phyloP scores from a whole-genome alignment of 345 rosid species.

The Eucalyptus brandiana region DNA sequence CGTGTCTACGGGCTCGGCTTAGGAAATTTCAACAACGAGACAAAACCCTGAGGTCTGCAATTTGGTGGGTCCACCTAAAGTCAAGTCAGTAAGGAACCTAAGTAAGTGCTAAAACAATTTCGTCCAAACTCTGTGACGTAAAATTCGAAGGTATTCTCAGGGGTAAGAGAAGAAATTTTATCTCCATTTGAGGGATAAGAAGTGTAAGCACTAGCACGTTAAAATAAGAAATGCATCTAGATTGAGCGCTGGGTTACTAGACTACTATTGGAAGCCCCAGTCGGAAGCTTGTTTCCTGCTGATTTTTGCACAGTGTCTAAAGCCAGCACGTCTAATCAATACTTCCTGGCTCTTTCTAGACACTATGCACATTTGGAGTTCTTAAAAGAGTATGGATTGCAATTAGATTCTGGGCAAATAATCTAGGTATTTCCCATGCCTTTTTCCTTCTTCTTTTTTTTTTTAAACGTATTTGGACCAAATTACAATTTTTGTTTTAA shows the following conservation, averaged over 20 bases:
- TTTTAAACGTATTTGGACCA: not conserved
- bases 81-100: not conserved
- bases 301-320: too few relatives aligned
- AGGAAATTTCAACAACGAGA: not conserved
- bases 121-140: rapidly evolving
- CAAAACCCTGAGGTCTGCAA: not conserved
- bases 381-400: conserved; percentile 2
- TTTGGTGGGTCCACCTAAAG: not conserved
- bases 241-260: too few relatives aligned
- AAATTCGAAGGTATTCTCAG: rapidly evolving
- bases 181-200: too few relatives aligned
- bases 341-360: too few relatives aligned
- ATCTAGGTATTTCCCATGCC: not conserved
- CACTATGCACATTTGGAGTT: not conserved
- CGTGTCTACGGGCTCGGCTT: too few relatives aligned
- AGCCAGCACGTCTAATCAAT: too few relatives aligned
- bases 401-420: not conserved
- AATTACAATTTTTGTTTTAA: not conserved
- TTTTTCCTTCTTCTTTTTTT: not conserved
- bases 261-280: too few relatives aligned
- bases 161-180: too few relatives aligned
- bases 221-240: too few relatives aligned
- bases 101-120: too few relatives aligned
- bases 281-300: too few relatives aligned
- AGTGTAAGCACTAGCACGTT: rapidly evolving